A percentile compares a stretch with the other conserved stretches of the same genome.
Evolutionary conservation across 140 eudicot species (phyloP).

Genomic region (Bidens hawaiensis): DNA sequence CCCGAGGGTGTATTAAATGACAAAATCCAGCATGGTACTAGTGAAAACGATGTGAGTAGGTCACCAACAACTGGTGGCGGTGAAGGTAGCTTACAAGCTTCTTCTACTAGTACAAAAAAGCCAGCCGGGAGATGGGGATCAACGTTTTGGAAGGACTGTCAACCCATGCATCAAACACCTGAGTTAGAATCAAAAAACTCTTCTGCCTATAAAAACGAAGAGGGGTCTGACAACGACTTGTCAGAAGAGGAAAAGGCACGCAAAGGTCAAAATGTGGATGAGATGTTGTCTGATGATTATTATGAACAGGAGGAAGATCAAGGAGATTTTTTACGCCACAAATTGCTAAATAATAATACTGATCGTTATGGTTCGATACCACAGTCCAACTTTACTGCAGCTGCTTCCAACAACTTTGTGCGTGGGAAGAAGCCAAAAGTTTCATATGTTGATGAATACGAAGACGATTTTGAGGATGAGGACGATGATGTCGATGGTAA

Average conservation of each 20-base stretch:
- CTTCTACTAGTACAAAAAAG: slow-evolving; percentile 39
- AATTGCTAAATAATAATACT: slow-evolving; percentile 41
- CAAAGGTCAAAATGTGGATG: slow-evolving; percentile 53
- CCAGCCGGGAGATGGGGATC: slow-evolving; percentile 72
- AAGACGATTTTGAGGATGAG: slow-evolving; percentile 56
- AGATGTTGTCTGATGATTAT: slow-evolving; percentile 96
- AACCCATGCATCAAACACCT: slow-evolving; percentile 37
- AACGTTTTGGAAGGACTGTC: slow-evolving; percentile 80
- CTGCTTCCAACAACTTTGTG: slow-evolving; percentile 24
- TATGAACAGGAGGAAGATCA: slow-evolving; percentile 88
- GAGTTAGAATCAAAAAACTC: slow-evolving; percentile 75
- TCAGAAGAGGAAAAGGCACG: slow-evolving; percentile 33
- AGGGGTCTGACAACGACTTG: slow-evolving; percentile 45
- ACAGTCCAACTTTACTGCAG: slow-evolving; percentile 19
- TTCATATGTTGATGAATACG: slow-evolving; percentile 34
- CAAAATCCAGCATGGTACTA: slow-evolving; percentile 23
- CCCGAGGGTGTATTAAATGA: slow-evolving; percentile 50
- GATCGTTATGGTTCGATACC: slow-evolving; percentile 38
- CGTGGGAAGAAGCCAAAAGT: slow-evolving; percentile 45
- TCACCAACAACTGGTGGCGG: slow-evolving; percentile 19
- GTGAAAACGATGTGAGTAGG: slow-evolving; percentile 9
- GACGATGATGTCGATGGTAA: slow-evolving; percentile 46
- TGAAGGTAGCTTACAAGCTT: slow-evolving; percentile 34
- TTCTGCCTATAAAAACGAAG: slow-evolving; percentile 59
- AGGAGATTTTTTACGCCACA: slow-evolving; percentile 53